phyloP scores from a whole-genome alignment of 257 asterid genomes.

The Solanum chiquidenum region DNA sequence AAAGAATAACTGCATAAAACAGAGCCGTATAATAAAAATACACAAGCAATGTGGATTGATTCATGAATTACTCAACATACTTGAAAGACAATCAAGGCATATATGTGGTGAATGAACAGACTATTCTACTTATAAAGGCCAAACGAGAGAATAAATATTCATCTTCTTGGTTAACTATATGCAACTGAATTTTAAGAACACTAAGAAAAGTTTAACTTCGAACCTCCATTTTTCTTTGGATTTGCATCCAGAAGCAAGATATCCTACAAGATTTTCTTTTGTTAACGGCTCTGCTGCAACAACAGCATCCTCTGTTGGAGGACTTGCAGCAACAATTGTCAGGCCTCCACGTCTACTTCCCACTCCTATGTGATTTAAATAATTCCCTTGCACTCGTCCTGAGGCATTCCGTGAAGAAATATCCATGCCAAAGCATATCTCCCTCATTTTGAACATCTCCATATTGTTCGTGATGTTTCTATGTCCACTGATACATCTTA shows the following conservation, averaged over 20 bases:
- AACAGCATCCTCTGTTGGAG: conserved; percentile 88
- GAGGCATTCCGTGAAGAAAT: conserved; percentile 30
- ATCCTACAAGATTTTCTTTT: conserved; percentile 68
- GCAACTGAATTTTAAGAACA: conserved; percentile 17
- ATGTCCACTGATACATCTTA: conserved; percentile 25
- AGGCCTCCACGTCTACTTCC: conserved; percentile 26
- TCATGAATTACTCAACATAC: not conserved
- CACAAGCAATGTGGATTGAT: not conserved
- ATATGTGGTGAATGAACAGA: not conserved
- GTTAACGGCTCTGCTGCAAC: conserved; percentile 85
- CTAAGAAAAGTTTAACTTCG: conserved; percentile 41
- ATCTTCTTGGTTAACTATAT: not conserved
- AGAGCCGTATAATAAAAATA: not conserved
- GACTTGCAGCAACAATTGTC: conserved; percentile 82
- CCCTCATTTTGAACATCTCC: conserved; percentile 37
- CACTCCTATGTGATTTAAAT: conserved; percentile 16
- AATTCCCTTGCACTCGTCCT: conserved; percentile 19
- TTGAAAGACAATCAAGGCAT: not conserved
- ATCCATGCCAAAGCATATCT: conserved; percentile 17
- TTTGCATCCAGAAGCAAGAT: conserved; percentile 97
- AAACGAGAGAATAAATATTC: not conserved
- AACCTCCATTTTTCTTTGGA: conserved; percentile 95
- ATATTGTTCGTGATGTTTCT: conserved; percentile 8
- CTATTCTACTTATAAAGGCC: not conserved
- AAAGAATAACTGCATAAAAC: not conserved